Evolutionary conservation across 805 yeast species (phyloP), one percentile per base, ranked within the genome.

Genomic region (Pichia paraexigua): DNA sequence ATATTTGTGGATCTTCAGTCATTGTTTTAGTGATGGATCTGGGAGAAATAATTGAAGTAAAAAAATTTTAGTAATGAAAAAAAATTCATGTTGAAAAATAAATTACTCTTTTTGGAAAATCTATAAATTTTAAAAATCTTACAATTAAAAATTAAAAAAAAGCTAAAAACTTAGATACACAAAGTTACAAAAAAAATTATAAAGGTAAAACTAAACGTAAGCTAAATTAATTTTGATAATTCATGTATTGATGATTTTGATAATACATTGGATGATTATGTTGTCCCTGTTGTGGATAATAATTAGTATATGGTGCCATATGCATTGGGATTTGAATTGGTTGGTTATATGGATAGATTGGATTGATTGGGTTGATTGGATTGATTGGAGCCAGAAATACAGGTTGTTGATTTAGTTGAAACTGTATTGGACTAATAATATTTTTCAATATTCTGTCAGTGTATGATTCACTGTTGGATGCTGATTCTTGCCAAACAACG

Each of bases 1-100:
- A 73, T 40, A 54, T 32, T 45, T 30, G 46, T 45, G 46, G 52
- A 42, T 56, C 58, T 49, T 56, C 58, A 9, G 20, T n/a, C 39
- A 35, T 35, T 8, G 49, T 41, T 50, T 47, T 49, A 47, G 32
- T 41, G 32, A 5, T 17, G 12, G 35, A 12, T 28, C 4, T n/a
- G 7, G 47, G 5, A 35, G 17, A 32, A 32, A 5, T 10, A 27
- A 15, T 39, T 30, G 6, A 20, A 41, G 13, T 3, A 6, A 21
- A 32, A 35, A 35, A 35, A 17, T 35, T 40, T n/a, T 40, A 20
- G 41, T n/a, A 21, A 41, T 22, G 8, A 28, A 24, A 41, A 28
- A 30, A 48, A 41, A 48, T 48, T 27, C 17, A 35, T 35, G 9
- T n/a, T 17, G 11, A n/a, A n/a, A 35, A 35, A 35, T 17, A 35